Base-by-base conservation (phyloP, 495 filamentous ascomycete species). In the Amorphotheca resinae region DNA sequence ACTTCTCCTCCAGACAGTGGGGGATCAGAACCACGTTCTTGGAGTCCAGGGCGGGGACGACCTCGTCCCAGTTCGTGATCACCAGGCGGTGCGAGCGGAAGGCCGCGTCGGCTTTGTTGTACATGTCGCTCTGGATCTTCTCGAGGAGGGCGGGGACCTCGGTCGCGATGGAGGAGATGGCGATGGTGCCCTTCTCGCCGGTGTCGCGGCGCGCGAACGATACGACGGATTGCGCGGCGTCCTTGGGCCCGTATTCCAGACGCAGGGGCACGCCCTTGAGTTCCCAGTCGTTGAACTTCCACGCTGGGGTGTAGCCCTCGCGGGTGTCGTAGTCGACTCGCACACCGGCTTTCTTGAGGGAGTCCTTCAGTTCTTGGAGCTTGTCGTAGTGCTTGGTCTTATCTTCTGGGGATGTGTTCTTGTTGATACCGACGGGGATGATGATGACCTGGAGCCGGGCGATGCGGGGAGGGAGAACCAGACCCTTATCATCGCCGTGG, bases 261-360 rank as follows among this genome's bases (percentile, higher is more conserved):
- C 93, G 86, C 22, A 98, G 67, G 12, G 93, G 91, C 11, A 95
- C 79, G 59, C 91, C 91, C 62, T 86, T 87, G 45, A 94, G 68
- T 63, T 98, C 93, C 82, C 83, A 93, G 64, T 96, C 84, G 68
- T 91, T 91, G 72, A 96, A 95, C 63, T 98, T 96, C 75, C 79
- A 95, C 48, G 84, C 89, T 11, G 91, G 87, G 44, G 84, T 88
- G 68, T 94, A 87, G 44, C 76, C 79, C 6, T 94, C 86, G 32
- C 91, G 77, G 48, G 70, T 65, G 60, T 98, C 91, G 44, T 76
- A 74, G 32, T 85, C 75, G 26, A 65, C 70, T 32, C 86, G 82
- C 35, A 89, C 63, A 42, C 76, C 76, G 22, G 72, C 75, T 36
- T 72, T 78, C 57, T 68, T 70, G 17, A 93, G 67, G 9, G 72